phyloP scores from a whole-genome alignment of 768 basidiomycete species.

The Basidioascus undulatus region DNA sequence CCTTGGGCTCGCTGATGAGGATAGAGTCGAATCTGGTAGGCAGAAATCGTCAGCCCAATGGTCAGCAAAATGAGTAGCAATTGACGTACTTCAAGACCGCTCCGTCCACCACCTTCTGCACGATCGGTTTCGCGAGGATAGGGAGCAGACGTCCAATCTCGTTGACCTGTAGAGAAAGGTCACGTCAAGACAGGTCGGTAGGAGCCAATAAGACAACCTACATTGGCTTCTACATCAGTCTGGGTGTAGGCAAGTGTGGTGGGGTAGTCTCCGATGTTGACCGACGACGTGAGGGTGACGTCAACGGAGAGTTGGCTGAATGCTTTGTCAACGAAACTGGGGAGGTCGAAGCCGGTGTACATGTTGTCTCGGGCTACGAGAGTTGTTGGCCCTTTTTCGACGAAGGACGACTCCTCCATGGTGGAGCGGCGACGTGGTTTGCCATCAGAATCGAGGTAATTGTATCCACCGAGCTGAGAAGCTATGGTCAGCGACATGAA shows the following conservation, averaged over 20 bases:
- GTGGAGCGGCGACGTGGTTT: background rate
- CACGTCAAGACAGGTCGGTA: no score
- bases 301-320: constrained; percentile 41
- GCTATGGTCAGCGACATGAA: no score
- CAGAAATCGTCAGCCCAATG: background rate
- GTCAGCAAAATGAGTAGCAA: background rate
- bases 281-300: constrained; percentile 29
- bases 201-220: no score
- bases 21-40: no score
- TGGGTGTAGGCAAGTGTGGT: constrained; percentile 42
- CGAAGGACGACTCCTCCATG: background rate
- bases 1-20: constrained; percentile 10
- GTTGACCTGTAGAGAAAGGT: constrained; percentile 14
- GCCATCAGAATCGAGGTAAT: constrained; percentile 14
- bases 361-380: constrained; percentile 14
- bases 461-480: constrained; percentile 39
- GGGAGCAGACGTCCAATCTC: no score
- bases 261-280: constrained; percentile 39
- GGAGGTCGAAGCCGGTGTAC: constrained; percentile 36
- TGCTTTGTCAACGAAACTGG: constrained; percentile 36
- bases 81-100: constrained; percentile 29
- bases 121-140: constrained; percentile 45
- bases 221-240: no score
- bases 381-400: constrained; percentile 14
- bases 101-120: constrained; percentile 40